phyloP scores from a whole-genome alignment of 805 yeast species.

The Saccharomycopsis oosterbeekiorum region DNA sequence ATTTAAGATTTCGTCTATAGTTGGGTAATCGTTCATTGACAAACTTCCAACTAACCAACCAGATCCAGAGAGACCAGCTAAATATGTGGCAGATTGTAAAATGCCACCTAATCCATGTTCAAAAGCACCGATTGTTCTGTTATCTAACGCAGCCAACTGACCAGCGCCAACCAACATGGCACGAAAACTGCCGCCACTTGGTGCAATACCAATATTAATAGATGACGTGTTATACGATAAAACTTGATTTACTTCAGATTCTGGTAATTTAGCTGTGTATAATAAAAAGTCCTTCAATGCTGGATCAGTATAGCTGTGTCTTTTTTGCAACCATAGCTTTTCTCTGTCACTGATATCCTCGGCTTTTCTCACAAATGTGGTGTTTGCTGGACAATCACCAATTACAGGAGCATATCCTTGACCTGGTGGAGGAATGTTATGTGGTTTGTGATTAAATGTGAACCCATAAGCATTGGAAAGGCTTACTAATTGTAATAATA shows the following conservation, averaged over 20 bases:
- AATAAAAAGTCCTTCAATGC: slow-evolving; percentile 38
- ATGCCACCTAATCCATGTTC: slow-evolving; percentile 61
- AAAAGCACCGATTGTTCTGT: slow-evolving; percentile 48
- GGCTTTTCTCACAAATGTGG: slow-evolving; percentile 36
- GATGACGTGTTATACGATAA: slow-evolving; percentile 26
- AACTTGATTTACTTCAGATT: slow-evolving; percentile 23
- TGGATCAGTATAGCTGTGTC: slow-evolving; percentile 37
- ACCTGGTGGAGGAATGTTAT: slow-evolving; percentile 28
- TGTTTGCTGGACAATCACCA: slow-evolving; percentile 38
- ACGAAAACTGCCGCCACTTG: slow-evolving; percentile 84
- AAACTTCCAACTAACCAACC: slow-evolving; percentile 69
- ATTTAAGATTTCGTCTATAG: slow-evolving; percentile 50
- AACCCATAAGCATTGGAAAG: not conserved
- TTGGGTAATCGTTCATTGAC: slow-evolving; percentile 60
- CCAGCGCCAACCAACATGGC: slow-evolving; percentile 87
- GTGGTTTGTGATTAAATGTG: not conserved
- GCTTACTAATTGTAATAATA: not conserved
- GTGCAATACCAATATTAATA: slow-evolving; percentile 48
- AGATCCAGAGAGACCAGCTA: slow-evolving; percentile 78
- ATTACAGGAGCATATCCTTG: slow-evolving; percentile 42
- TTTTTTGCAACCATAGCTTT: slow-evolving; percentile 39
- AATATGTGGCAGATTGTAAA: slow-evolving; percentile 57
- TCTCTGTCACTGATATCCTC: slow-evolving; percentile 37
- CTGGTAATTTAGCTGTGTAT: slow-evolving; percentile 28
- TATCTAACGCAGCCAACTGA: slow-evolving; percentile 66